These are phyloP conservation scores for Hypoxylon sp. DNA, from an alignment of 2,329 filamentous ascomycete genomes.

Conservation along the genomic window DNA sequence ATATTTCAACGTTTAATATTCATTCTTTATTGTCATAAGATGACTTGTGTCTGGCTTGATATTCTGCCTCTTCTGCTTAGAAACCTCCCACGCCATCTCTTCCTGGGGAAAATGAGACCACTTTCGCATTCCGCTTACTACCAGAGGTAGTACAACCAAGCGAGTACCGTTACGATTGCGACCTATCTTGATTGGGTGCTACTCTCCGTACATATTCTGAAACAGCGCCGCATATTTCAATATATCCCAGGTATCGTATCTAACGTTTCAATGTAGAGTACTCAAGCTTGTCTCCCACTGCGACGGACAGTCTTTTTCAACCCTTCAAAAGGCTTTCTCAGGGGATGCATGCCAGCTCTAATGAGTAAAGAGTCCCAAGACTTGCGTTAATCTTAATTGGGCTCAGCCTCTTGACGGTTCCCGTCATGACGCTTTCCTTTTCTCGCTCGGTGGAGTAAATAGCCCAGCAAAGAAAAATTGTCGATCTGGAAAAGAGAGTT, in stretches of 20 bases:
- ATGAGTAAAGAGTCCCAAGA: conserved; percentile 24
- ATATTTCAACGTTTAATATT: neutral
- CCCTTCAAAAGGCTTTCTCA: conserved; percentile 22
- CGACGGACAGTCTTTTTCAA: conserved; percentile 17
- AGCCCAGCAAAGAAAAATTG: conserved; percentile 23
- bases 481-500: conserved; percentile 35
- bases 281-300: neutral
- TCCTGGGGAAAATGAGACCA: conserved; percentile 8
- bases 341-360: conserved; percentile 37
- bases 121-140: conserved; percentile 10
- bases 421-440: conserved; percentile 25
- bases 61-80: neutral
- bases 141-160: conserved; percentile 23
- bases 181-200: conserved; percentile 17
- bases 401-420: conserved; percentile 32
- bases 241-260: conserved; percentile 20
- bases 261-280: conserved; percentile 18
- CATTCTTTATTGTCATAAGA: neutral
- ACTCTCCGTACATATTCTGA: conserved; percentile 40
- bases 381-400: conserved; percentile 36
- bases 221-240: conserved; percentile 37
- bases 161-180: conserved; percentile 28
- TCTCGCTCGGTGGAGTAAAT: conserved; percentile 28
- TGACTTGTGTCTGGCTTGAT: neutral
- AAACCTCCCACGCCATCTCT: conserved; percentile 4